Base-by-base conservation (phyloP, 2,329 filamentous ascomycete genomes). In the Cercospora zeina region DNA sequence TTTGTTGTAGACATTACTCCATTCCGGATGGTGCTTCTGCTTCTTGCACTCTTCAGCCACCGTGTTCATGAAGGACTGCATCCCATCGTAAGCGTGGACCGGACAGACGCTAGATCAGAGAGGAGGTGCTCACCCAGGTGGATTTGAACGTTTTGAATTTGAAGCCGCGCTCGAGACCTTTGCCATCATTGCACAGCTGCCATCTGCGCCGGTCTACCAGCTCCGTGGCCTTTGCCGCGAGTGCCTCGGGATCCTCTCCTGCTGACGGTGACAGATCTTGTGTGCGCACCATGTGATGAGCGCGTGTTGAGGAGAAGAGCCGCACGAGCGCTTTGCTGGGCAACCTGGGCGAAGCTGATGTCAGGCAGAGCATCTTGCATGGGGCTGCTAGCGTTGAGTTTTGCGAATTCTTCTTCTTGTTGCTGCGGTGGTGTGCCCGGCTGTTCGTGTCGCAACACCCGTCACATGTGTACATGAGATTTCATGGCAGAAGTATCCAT, bases 1-100 rank as follows among this genome's bases (percentile, higher is more conserved):
- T 5, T 83, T 87, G 72, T 89, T 90, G 76, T 88, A 91, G 8
- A 89, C 87, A 71, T 91, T 91, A 2, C 86, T 87, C 88, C 88
- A 91, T 73, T 91, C 88, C 0, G 89, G 88, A 70, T 91, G 89
- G 72, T 91, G 89, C 68, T 85, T 88, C 70, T 83, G 82, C 37
- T 83, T 73, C 71, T 88, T 88, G 76, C 87, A 89, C 69, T 90
- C 83, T 33, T 86, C 77, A 10, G 88, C 85, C 13, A 91, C 82
- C 2, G 81, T 81, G n/a, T 87, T 88, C 88, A 91, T 90, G 76
- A 91, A 91, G 66, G 87, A 86, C 87, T 89, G 42, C 24, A 21
- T 19, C 1, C 42, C 11, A 8, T n/a, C 42, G 21, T 49, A 27
- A 49, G 42, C 42, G 27, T 49, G 8, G 24, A 49, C 13, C 21